Conservation (phyloP, 306 rosid species). For the Quercus gilva region DNA sequence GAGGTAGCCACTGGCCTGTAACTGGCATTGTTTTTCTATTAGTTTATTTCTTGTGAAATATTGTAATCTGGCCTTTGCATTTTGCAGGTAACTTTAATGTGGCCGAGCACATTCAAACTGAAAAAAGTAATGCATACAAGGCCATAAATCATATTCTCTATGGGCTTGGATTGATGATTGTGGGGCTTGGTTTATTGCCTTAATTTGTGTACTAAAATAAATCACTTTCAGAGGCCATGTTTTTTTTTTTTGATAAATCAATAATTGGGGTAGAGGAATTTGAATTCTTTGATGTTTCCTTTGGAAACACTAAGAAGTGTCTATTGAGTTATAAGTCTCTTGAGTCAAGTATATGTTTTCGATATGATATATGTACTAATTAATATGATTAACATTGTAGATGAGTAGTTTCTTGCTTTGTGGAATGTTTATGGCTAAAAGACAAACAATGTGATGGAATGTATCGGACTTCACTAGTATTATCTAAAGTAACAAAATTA, state of each 20-base stretch:
- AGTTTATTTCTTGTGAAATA: neutral
- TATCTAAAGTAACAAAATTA: too few species aligned
- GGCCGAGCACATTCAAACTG: slow-evolving; percentile 47
- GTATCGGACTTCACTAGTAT: neutral
- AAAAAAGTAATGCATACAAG: slow-evolving; percentile 36
- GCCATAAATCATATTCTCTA: slow-evolving; percentile 25
- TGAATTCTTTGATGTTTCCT: too few species aligned
- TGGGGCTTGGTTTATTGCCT: slow-evolving; percentile 34
- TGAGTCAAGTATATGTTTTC: too few species aligned
- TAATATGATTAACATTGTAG: neutral
- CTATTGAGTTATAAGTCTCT: too few species aligned
- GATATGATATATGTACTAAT: too few species aligned
- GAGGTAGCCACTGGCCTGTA: slow-evolving; percentile 45
- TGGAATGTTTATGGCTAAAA: neutral
- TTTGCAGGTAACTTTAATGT: slow-evolving; percentile 71
- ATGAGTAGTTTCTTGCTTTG: neutral
- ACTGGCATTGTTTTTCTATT: neutral
- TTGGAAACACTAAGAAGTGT: too few species aligned
- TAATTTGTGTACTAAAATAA: slow-evolving; percentile 1
- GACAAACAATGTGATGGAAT: neutral
- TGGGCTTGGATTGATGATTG: slow-evolving; percentile 43
- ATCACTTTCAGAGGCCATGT: neutral
- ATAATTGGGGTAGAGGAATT: too few species aligned
- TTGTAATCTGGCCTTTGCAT: neutral
- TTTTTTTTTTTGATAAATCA: too few species aligned